Evolutionary conservation across 2,329 filamentous ascomycete species (phyloP).

Genomic region (Rhinocladiella mackenziei): DNA sequence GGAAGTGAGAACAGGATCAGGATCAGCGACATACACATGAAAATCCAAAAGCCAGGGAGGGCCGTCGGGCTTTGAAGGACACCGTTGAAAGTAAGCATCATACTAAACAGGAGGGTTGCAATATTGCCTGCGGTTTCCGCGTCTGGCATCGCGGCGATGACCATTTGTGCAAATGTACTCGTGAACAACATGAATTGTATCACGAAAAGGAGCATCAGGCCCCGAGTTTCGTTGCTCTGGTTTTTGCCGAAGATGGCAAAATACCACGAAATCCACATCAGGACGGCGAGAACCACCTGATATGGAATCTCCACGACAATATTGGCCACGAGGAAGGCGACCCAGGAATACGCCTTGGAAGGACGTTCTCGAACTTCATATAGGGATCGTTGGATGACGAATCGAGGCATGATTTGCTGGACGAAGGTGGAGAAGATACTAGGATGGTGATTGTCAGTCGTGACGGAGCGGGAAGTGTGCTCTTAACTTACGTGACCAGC

Average conservation of each 20-base stretch:
- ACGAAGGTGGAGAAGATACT: slow-evolving; percentile 49
- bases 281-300: slow-evolving; percentile 58
- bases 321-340: slow-evolving; percentile 66
- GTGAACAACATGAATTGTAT: slow-evolving; percentile 69
- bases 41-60: slow-evolving; percentile 65
- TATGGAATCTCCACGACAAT: slow-evolving; percentile 68
- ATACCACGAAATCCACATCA: slow-evolving; percentile 73
- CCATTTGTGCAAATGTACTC: slow-evolving; percentile 72
- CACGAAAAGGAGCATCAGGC: slow-evolving; percentile 57
- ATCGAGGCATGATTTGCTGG: slow-evolving; percentile 54
- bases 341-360: slow-evolving; percentile 69
- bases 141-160: slow-evolving; percentile 67
- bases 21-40: slow-evolving; percentile 55
- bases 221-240: slow-evolving; percentile 45
- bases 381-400: slow-evolving; percentile 65
- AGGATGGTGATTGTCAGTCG: background rate
- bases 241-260: slow-evolving; percentile 64
- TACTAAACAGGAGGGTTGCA: slow-evolving; percentile 68
- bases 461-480: background rate
- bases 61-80: slow-evolving; percentile 61
- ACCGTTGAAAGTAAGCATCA: slow-evolving; percentile 69
- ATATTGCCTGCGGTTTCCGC: slow-evolving; percentile 70
- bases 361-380: slow-evolving; percentile 68
- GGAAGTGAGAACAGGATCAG: slow-evolving; percentile 57
- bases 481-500: slow-evolving; percentile 49